phyloP scores from a whole-genome alignment of 345 rosid genomes.

The Gossypium anomalum region DNA sequence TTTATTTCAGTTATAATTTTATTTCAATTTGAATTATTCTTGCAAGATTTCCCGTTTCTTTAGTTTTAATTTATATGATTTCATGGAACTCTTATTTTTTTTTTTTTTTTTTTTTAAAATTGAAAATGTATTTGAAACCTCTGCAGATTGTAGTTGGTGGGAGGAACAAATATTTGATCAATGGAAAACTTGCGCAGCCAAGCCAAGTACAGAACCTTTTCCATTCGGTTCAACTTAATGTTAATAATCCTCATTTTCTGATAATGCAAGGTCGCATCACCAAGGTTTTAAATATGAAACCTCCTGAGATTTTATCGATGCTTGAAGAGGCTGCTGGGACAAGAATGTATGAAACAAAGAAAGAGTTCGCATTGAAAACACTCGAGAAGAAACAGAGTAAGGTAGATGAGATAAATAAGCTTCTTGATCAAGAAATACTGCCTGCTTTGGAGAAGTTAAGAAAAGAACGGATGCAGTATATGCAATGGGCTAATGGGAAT shows the following conservation, averaged over 20 bases:
- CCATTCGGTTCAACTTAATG: conserved; percentile 96
- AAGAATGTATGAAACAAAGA: conserved; percentile 96
- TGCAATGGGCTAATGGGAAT: conserved; percentile 96
- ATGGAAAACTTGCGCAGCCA: conserved; percentile 75
- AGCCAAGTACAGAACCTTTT: conserved; percentile 90
- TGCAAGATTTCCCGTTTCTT: not conserved
- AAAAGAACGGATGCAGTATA: conserved; percentile 82
- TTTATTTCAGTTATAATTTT: not conserved
- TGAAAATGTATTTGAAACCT: not conserved
- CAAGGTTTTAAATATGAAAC: conserved; percentile 95
- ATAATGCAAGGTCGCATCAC: conserved; percentile 99
- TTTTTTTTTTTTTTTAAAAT: not conserved
- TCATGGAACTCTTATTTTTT: not conserved
- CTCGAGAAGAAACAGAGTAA: conserved; percentile 94
- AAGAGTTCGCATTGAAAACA: conserved; percentile 81
- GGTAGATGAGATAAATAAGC: conserved; percentile 93
- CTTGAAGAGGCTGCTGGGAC: conserved; percentile 99
- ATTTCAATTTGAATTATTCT: conserved; percentile 1
- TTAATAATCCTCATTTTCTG: conserved; percentile 95
- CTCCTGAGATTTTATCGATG: conserved; percentile 95
- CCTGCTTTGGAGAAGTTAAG: conserved; percentile 92
- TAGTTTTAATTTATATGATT: not conserved
- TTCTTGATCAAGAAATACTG: conserved; percentile 81
- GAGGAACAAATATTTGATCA: conserved; percentile 74
- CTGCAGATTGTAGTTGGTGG: conserved; percentile 90